These are phyloP conservation scores for Piromyces sp. DNA, from an alignment of 192 early-diverging fungal species.

Conservation along the genomic window DNA sequence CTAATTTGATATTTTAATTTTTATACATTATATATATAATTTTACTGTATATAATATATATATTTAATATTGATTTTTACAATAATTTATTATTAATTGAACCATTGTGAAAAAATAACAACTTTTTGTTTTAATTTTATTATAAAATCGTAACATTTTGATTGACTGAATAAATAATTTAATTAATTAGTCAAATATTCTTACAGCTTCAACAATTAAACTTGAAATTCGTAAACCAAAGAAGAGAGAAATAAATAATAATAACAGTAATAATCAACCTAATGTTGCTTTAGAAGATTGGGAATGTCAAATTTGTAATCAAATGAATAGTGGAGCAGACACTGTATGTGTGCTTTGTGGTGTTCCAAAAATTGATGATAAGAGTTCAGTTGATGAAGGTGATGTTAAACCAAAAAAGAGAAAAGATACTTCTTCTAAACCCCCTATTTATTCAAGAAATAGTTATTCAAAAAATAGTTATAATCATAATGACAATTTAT, in stretches of 20 bases:
- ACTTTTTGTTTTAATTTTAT: too few species aligned
- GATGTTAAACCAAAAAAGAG: neutral
- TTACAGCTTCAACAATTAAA: neutral
- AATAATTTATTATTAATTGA: too few species aligned
- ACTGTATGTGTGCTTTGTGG: neutral
- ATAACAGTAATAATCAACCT: neutral
- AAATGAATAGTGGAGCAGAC: neutral
- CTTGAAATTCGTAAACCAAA: neutral
- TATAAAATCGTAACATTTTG: too few species aligned
- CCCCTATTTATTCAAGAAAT: neutral
- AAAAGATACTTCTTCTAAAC: neutral
- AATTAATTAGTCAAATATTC: neutral
- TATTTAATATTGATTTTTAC: too few species aligned
- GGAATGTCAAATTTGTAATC: neutral
- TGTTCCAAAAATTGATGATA: neutral
- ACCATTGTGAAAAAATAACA: too few species aligned
- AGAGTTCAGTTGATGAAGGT: neutral
- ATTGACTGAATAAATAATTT: too few species aligned
- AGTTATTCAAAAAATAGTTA: neutral
- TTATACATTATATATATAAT: too few species aligned
- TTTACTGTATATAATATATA: too few species aligned
- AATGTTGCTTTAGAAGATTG: neutral
- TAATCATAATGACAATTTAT: neutral
- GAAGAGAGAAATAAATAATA: neutral
- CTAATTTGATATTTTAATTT: too few species aligned